Percentiles rank a stretch among this genome's conserved stretches.
Conservation (phyloP, 139 green algal species). For the Chlorella sp. region DNA sequence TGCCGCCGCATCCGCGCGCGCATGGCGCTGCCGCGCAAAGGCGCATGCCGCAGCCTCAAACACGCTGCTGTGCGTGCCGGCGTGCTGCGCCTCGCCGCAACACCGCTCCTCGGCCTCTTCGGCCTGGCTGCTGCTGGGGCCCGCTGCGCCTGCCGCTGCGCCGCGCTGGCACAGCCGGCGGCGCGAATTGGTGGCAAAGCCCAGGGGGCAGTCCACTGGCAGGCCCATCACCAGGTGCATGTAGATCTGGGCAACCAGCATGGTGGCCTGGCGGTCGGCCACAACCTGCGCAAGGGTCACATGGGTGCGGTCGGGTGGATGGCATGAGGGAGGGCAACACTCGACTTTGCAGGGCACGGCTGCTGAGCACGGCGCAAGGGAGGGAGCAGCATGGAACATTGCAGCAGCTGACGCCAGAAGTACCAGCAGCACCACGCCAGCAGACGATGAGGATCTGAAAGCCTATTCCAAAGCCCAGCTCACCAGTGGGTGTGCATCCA, state of each 20-base stretch:
- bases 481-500: constrained; percentile 43
- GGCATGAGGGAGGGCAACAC: too few species aligned
- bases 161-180: constrained; percentile 6
- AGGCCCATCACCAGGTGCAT: constrained; percentile 29
- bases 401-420: too few species aligned
- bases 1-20: background rate
- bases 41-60: constrained; percentile 15
- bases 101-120: background rate
- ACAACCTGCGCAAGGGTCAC: background rate
- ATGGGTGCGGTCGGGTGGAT: too few species aligned
- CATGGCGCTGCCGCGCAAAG: background rate
- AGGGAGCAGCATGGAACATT: too few species aligned
- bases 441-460: too few species aligned
- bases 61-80: background rate
- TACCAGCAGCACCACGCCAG: too few species aligned
- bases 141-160: background rate
- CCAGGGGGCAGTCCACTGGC: constrained; percentile 5
- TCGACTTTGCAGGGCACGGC: too few species aligned
- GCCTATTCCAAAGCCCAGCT: too few species aligned
- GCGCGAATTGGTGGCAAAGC: background rate
- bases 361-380: too few species aligned
- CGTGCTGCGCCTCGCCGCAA: background rate
- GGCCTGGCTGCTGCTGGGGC: background rate
- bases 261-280: background rate
- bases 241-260: constrained; percentile 37